A percentile compares a stretch with the other conserved stretches of the same genome.
These are phyloP conservation scores for Eutypa lata DNA, from an alignment of 2,329 filamentous ascomycete genomes.

Conservation along the genomic window DNA sequence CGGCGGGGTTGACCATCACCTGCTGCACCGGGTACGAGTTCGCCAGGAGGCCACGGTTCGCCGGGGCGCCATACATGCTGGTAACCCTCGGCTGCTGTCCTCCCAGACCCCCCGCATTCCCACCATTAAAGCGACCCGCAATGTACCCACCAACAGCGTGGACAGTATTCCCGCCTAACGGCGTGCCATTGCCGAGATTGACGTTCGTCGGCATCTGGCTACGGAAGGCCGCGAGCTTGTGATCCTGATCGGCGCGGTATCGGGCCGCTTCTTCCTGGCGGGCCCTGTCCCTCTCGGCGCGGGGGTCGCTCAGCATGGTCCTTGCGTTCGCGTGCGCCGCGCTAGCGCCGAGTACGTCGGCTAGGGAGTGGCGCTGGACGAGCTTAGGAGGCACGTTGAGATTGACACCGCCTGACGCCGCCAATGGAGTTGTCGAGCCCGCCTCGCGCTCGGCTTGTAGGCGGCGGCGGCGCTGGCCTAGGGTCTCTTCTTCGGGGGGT, in stretches of 20 bases:
- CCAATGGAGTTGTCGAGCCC: constrained; percentile 28
- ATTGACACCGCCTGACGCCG: constrained; percentile 9
- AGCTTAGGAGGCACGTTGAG: constrained; percentile 39
- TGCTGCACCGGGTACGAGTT: too few species aligned
- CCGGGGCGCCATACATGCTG: constrained; percentile 4
- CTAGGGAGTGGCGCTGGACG: constrained; percentile 46
- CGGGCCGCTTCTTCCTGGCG: constrained; percentile 39
- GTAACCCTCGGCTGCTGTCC: constrained; percentile 15
- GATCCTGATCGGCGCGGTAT: constrained; percentile 40
- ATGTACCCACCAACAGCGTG: constrained; percentile 51
- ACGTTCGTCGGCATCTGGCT: constrained; percentile 47
- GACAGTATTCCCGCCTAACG: constrained; percentile 31
- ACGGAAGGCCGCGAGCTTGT: constrained; percentile 46
- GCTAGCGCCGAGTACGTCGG: constrained; percentile 50
- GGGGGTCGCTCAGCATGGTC: constrained; percentile 35
- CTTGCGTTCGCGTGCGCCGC: constrained; percentile 27
- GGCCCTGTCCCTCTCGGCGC: constrained; percentile 39
- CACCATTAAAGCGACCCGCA: constrained; percentile 54
- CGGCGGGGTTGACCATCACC: too few species aligned
- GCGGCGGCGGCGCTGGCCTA: constrained; percentile 72
- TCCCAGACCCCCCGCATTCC: constrained; percentile 37
- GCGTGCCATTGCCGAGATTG: constrained; percentile 11
- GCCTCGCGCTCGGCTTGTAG: constrained; percentile 69
- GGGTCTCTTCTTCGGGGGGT: constrained; percentile 63
- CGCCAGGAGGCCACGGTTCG: too few species aligned